Conservation (phyloP, 2,329 filamentous ascomycete species). For the Scedosporium minutisporum region DNA sequence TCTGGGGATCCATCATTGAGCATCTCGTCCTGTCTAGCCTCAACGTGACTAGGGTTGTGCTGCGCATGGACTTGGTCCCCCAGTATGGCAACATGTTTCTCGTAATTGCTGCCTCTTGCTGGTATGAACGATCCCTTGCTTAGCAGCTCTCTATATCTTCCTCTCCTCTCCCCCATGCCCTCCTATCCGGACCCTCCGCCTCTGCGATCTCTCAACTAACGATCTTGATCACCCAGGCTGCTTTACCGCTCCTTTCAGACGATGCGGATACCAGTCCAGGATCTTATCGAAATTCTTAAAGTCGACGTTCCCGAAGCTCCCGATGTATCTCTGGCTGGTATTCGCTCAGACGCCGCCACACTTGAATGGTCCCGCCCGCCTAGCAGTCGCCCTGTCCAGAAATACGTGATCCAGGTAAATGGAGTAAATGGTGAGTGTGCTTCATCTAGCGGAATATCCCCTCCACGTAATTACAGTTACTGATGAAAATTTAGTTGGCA, state of each 20-base stretch:
- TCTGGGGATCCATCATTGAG: conserved; percentile 9
- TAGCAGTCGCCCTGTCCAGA: conserved; percentile 58
- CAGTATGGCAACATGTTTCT: conserved; percentile 12
- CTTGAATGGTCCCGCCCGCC: conserved; percentile 80
- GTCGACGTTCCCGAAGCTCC: conserved; percentile 89
- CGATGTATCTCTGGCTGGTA: conserved; percentile 80
- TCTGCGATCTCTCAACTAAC: not conserved
- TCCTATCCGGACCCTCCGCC: not conserved
- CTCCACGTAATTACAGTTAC: not conserved
- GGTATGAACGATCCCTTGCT: conserved; percentile 7
- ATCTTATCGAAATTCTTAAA: conserved; percentile 82
- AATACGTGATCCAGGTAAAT: conserved; percentile 89
- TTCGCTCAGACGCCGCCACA: conserved; percentile 77
- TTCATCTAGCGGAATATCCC: not conserved
- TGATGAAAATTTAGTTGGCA: conserved; percentile 52
- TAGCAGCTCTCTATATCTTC: conserved; percentile 1
- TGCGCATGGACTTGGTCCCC: conserved; percentile 9
- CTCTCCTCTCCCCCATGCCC: not conserved
- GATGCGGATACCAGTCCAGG: conserved; percentile 79
- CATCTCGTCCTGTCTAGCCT: conserved; percentile 8
- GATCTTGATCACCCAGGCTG: conserved; percentile 46
- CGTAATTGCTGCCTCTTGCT: conserved; percentile 9
- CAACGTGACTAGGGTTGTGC: conserved; percentile 3
- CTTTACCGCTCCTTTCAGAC: conserved; percentile 80
- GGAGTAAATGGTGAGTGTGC: conserved; percentile 66